Conservation (phyloP, 192 early-diverging fungal genomes). For the Podila horticola region DNA sequence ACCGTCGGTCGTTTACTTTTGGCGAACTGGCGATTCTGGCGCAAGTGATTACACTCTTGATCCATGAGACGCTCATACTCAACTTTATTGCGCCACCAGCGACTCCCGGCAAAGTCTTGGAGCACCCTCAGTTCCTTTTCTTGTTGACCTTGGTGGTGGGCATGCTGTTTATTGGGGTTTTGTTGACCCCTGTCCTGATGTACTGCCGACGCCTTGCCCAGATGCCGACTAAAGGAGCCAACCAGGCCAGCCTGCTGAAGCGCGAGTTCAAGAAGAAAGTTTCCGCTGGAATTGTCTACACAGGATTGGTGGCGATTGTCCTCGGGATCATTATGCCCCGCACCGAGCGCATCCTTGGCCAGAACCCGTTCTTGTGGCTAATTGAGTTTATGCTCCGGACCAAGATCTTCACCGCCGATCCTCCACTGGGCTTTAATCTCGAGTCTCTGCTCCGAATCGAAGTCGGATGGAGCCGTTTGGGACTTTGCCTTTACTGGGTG, state of each 20-base stretch:
- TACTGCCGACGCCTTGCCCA: slow-evolving; percentile 59
- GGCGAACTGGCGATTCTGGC: slow-evolving; percentile 73
- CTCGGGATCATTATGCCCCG: slow-evolving; percentile 66
- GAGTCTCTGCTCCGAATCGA: slow-evolving; percentile 22
- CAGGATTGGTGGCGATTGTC: slow-evolving; percentile 53
- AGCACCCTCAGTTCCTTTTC: slow-evolving; percentile 57
- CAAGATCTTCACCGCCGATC: slow-evolving; percentile 9
- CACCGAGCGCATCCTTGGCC: slow-evolving; percentile 54
- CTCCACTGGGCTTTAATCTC: slow-evolving; percentile 5
- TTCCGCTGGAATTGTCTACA: slow-evolving; percentile 55
- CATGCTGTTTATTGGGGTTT: slow-evolving; percentile 73
- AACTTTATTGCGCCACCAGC: slow-evolving; percentile 21
- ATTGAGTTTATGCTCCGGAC: slow-evolving; percentile 38
- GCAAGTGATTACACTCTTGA: slow-evolving; percentile 65
- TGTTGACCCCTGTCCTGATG: slow-evolving; percentile 63
- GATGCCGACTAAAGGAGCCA: slow-evolving; percentile 56
- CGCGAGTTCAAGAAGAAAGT: slow-evolving; percentile 54
- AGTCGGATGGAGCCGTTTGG: slow-evolving; percentile 46
- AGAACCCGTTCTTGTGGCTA: slow-evolving; percentile 79
- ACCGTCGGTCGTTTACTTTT: slow-evolving; percentile 69
- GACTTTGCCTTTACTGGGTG: slow-evolving; percentile 51
- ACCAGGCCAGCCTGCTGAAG: slow-evolving; percentile 17
- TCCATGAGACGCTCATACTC: slow-evolving; percentile 29
- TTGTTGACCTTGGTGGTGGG: slow-evolving; percentile 73
- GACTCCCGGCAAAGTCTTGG: slow-evolving; percentile 9